Conservation (phyloP, 805 yeast species). For the Torulaspora maleeae region DNA sequence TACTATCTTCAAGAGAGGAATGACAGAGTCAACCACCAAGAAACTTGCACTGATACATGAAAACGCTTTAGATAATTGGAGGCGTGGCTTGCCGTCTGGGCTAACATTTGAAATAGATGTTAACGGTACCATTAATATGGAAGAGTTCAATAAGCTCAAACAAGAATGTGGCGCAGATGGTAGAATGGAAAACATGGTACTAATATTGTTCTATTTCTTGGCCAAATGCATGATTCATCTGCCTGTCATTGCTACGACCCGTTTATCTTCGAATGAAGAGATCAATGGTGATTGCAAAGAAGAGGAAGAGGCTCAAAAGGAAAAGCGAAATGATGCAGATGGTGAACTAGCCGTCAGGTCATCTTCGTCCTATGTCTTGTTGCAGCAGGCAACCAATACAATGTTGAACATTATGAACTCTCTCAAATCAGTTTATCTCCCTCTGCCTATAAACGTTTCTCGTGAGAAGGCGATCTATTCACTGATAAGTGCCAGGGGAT, state of each 20-base stretch:
- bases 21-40: slow-evolving; percentile 30
- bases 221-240: slow-evolving; percentile 60
- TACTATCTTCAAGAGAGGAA: slow-evolving; percentile 57
- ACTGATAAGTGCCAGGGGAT: slow-evolving; percentile 64
- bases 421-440: slow-evolving; percentile 44
- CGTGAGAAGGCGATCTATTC: slow-evolving; percentile 61
- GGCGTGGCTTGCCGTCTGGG: slow-evolving; percentile 58
- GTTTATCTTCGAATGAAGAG: slow-evolving; percentile 21
- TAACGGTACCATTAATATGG: slow-evolving; percentile 41
- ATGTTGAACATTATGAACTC: slow-evolving; percentile 49
- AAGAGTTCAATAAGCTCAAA: slow-evolving; percentile 17
- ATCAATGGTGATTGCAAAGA: slow-evolving; percentile 12
- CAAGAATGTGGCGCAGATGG: slow-evolving; percentile 26
- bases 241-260: slow-evolving; percentile 51
- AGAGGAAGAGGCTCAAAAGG: not conserved
- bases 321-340: slow-evolving; percentile 1
- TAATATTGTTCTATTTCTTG: slow-evolving; percentile 56
- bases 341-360: slow-evolving; percentile 31
- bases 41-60: slow-evolving; percentile 44
- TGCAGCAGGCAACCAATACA: slow-evolving; percentile 65
- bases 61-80: slow-evolving; percentile 73
- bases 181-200: slow-evolving; percentile 46
- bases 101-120: slow-evolving; percentile 61
- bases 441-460: slow-evolving; percentile 60
- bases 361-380: slow-evolving; percentile 55